Percentiles rank a stretch among this genome's conserved stretches.
phyloP scores from a whole-genome alignment of 1,284 basidiomycete genomes.

The Takashimella tepidaria region DNA sequence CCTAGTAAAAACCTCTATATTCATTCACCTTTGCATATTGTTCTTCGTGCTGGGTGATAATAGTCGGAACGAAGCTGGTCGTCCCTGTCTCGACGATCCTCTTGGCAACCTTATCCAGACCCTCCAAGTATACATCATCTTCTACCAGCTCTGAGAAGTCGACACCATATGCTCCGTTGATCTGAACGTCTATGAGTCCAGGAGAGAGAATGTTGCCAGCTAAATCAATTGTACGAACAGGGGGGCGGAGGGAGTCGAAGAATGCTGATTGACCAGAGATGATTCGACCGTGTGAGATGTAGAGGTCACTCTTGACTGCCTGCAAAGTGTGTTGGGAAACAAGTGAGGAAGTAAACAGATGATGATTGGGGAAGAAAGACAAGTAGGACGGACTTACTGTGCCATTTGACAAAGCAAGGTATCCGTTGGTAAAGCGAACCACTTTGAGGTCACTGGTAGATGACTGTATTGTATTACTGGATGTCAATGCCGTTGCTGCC shows the following conservation, averaged over 20 bases:
- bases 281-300: slow-evolving; percentile 33
- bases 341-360: slow-evolving; percentile 50
- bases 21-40: slow-evolving; percentile 53
- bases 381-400: slow-evolving; percentile 29
- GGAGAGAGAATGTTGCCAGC: slow-evolving; percentile 69
- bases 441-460: slow-evolving; percentile 46
- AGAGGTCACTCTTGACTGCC: slow-evolving; percentile 32
- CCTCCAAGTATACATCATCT: slow-evolving; percentile 61
- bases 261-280: slow-evolving; percentile 32
- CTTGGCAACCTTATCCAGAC: slow-evolving; percentile 64
- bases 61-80: slow-evolving; percentile 66
- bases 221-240: slow-evolving; percentile 29
- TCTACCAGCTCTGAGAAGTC: slow-evolving; percentile 67
- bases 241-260: slow-evolving; percentile 16
- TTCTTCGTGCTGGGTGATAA: slow-evolving; percentile 53
- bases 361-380: neutral
- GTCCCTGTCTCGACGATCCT: slow-evolving; percentile 81
- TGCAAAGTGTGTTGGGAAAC: slow-evolving; percentile 58
- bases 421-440: slow-evolving; percentile 78
- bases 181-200: slow-evolving; percentile 70
- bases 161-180: slow-evolving; percentile 76
- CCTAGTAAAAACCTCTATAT: too few relatives aligned
- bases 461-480: too few relatives aligned
- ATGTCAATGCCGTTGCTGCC: too few relatives aligned
- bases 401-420: slow-evolving; percentile 69